These are phyloP conservation scores for Conringia planisiliqua DNA, from an alignment of 345 rosid genomes.

Conservation along the genomic window DNA sequence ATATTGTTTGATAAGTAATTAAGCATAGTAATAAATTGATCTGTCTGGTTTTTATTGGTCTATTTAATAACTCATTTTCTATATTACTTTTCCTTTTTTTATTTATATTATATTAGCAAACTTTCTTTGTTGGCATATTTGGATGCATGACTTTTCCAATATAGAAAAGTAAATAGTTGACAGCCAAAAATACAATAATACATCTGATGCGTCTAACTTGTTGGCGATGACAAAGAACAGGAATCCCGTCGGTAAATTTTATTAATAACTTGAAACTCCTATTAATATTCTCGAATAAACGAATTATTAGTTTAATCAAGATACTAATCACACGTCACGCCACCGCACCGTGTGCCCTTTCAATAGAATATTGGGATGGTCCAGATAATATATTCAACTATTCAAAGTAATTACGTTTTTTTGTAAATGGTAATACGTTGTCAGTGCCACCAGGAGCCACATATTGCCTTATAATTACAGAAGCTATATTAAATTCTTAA, in stretches of 20 bases:
- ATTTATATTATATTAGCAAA: neutral
- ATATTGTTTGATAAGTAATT: neutral
- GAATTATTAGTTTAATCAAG: slow-evolving; percentile 21
- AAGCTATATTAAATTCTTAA: neutral
- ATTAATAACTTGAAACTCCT: neutral
- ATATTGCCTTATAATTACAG: neutral
- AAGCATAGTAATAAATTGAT: neutral
- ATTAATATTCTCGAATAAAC: slow-evolving; percentile 14
- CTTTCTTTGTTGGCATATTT: slow-evolving; percentile 1
- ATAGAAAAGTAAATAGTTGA: neutral
- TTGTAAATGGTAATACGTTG: neutral
- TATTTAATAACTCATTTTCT: neutral
- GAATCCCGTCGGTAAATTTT: slow-evolving; percentile 17
- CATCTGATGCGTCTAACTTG: neutral
- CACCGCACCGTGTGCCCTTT: slow-evolving; percentile 48
- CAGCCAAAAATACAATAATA: neutral
- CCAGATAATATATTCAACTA: slow-evolving; percentile 11
- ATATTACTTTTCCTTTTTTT: neutral
- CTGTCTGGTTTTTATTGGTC: neutral
- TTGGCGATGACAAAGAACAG: slow-evolving; percentile 22
- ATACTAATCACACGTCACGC: slow-evolving; percentile 27
- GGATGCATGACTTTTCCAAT: slow-evolving; percentile 10
- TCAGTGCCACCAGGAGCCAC: slow-evolving; percentile 22
- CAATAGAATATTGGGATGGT: slow-evolving; percentile 55
- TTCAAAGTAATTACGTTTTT: neutral